Evolutionary conservation across 2,329 filamentous ascomycete genomes (phyloP), one percentile per base, ranked within the genome.

Genomic region (Ustulina deusta): DNA sequence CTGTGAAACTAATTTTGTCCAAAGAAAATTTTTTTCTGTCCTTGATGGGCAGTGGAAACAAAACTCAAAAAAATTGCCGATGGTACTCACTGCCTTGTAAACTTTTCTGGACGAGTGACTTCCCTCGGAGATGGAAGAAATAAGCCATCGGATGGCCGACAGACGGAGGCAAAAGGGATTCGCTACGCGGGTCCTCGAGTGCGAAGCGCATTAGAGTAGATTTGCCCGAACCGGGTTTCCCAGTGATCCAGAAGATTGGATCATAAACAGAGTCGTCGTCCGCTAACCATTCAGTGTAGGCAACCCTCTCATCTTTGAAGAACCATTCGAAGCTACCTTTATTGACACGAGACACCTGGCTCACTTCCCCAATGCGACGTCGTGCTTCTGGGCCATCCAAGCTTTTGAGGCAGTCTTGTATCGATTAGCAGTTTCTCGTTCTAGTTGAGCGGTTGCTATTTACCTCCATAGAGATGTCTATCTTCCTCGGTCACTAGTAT

Each of bases 221-320:
- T 56, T 40, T 56, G n/a, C 42, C 52, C 20, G 34, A 56, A 20
- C 34, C 34, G 3, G 52, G 52, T 17, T 56, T 56, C 34, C 52
- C 34, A 17, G 52, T 40, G n/a, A 56, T 25, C 34, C 34, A 56
- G 34, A 40, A 40, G 15, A 56, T 56, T 4, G 34, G 52, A 38
- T 56, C 52, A 27, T 56, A 56, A 38, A 40, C 13, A 36, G 20
- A 56, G 27, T 20, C 20, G 10, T 40, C 32, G 20, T 56, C 52
- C 10, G 34, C 32, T 32, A 56, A 20, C 42, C 42, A 46, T 46
- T 46, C 11, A 22, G 42, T 9, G 20, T 22, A 46, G 7, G 42
- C 42, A 46, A 25, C 42, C 10, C 42, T 46, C 20, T 46, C n/a
- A n/a, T n/a, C 20, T 25, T 20, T 46, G 20, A 46, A 46, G 10